phyloP scores from a whole-genome alignment of 352 stramenopile genomes.

The Globisporangium iwayamae region DNA sequence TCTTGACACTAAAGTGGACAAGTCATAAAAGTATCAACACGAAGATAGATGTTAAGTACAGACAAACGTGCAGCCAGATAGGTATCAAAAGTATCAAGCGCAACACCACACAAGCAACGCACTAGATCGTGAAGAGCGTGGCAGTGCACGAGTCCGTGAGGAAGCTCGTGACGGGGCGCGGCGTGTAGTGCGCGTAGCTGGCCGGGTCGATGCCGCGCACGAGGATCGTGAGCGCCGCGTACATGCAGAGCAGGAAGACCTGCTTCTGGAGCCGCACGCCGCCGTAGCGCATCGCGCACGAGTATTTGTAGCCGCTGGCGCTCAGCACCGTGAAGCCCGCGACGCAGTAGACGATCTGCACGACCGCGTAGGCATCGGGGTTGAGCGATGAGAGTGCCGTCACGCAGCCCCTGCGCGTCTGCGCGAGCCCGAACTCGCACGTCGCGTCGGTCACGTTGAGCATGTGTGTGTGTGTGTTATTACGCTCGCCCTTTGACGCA shows the following conservation, averaged over 20 bases:
- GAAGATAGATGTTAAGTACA: background rate
- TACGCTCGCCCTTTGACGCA: background rate
- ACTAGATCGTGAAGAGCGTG: constrained; percentile 57
- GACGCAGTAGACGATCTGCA: constrained; percentile 42
- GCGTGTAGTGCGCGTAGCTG: constrained; percentile 47
- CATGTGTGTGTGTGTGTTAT: constrained; percentile 1
- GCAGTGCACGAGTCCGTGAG: constrained; percentile 59
- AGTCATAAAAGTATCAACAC: background rate
- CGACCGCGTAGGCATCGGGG: constrained; percentile 24
- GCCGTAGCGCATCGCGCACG: constrained; percentile 27
- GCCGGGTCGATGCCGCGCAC: constrained; percentile 48
- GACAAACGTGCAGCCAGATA: background rate
- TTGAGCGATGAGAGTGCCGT: constrained; percentile 37
- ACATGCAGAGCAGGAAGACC: constrained; percentile 50
- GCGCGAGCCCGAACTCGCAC: constrained; percentile 52
- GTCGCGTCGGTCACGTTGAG: constrained; percentile 40
- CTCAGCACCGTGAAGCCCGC: constrained; percentile 31
- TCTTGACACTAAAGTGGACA: constrained; percentile 32
- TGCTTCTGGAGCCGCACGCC: constrained; percentile 46
- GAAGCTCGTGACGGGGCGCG: constrained; percentile 35
- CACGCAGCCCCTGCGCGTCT: constrained; percentile 33
- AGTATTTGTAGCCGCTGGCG: constrained; percentile 44
- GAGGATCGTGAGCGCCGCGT: constrained; percentile 45
- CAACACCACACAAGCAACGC: constrained; percentile 13
- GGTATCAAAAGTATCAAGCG: background rate